Base-by-base conservation (phyloP, 2,329 filamentous ascomycete genomes). In the Trichoderma hamatum region DNA sequence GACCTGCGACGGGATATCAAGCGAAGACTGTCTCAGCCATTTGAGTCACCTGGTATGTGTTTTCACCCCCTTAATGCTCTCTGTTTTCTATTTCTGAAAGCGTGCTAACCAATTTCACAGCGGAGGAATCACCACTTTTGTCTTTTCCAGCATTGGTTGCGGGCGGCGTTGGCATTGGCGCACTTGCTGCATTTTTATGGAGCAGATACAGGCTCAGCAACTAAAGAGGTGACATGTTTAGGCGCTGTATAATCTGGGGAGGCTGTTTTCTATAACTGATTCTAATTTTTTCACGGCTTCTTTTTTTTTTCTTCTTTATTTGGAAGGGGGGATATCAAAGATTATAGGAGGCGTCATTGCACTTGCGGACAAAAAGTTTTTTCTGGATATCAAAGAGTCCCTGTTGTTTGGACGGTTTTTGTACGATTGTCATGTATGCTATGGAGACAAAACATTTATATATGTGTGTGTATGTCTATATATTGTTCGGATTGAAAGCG, bases 1-100 rank as follows among this genome's bases (percentile, higher is more conserved):
- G 78, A 82, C 69, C 71, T 86, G 60, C 79, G 81, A 69, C 76
- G 78, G 39, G 80, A 81, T 21, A 77, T 80, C 60, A 79, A 78
- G 70, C 74, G 78, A 54, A 77, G 78, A 55, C 72, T 81, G 59
- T 76, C 78, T 52, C 73, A 55, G 11, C 51, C 74, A 28, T 75
- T 80, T 67, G 74, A 78, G 21, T 69, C 71, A 67, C 58, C 73
- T 58, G 71, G 79, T 81, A 78, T 62, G 78, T 77, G 34, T 21
- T 39, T 46, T n/a, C 46, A n/a, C 39, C 36, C 30, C 51, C 14
- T 24, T n/a, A 26, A 24, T 11, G 14, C 30, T 32, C 19, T 34
- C 26, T n/a, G n/a, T n/a, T n/a, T n/a, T 14, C 16, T 30, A 26
- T 32, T n/a, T 49, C 10, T 24, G 63, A n/a, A 49, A 10, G 24